Evolutionary conservation across 2,329 filamentous ascomycete species (phyloP).

Genomic region (Pestalotiopsis fici): DNA sequence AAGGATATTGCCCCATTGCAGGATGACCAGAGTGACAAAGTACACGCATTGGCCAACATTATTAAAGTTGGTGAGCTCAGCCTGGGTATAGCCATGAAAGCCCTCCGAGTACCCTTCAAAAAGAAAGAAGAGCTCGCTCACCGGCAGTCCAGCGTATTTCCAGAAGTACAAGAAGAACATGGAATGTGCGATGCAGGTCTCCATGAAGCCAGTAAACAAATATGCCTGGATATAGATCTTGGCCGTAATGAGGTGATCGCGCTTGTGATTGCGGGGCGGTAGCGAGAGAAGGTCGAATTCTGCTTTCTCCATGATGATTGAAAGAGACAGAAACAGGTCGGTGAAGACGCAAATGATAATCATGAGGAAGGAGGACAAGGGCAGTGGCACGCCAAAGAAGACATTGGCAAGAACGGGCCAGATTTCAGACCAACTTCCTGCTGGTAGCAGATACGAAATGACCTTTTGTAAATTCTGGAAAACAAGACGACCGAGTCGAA

Average conservation of each 20-base stretch:
- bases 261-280: constrained; percentile 49
- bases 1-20: constrained; percentile 56
- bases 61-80: constrained; percentile 48
- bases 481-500: constrained; percentile 68
- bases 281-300: constrained; percentile 54
- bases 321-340: constrained; percentile 51
- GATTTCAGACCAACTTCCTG: constrained; percentile 57
- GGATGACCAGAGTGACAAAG: constrained; percentile 53
- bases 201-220: constrained; percentile 52
- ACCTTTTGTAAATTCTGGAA: constrained; percentile 44
- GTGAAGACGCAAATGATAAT: constrained; percentile 60
- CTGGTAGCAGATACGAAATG: constrained; percentile 47
- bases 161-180: constrained; percentile 59
- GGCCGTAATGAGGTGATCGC: constrained; percentile 43
- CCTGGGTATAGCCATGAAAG: constrained; percentile 48
- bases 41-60: constrained; percentile 52
- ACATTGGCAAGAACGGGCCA: constrained; percentile 59
- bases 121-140: constrained; percentile 47
- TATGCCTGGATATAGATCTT: constrained; percentile 50
- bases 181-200: constrained; percentile 47
- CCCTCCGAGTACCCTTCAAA: constrained; percentile 49
- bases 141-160: constrained; percentile 46
- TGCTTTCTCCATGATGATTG: constrained; percentile 56
- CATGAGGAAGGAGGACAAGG: constrained; percentile 55
- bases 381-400: constrained; percentile 54